Base-by-base conservation (phyloP, 139 green algal species). In the Micractinium sp. region DNA sequence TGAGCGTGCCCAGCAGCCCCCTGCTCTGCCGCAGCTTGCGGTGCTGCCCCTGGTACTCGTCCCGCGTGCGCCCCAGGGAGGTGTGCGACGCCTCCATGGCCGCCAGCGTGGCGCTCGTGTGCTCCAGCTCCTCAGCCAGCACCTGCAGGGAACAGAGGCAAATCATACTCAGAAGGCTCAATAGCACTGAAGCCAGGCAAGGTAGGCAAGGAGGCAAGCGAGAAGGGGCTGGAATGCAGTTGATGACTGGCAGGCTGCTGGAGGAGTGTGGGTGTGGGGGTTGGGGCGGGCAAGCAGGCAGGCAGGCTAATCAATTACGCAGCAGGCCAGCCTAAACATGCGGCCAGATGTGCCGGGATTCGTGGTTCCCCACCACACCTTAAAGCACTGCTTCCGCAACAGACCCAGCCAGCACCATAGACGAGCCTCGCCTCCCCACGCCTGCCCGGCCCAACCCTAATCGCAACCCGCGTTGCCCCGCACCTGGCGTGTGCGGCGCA, bases 41-140 rank as follows among this genome's bases (percentile, higher is more conserved):
- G 80, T 91, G 83, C 88, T 97, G 95, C 0, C 81, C 78, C 15
- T 73, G 19, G 31, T 96, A 95, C 93, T 97, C 93, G 31, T 95
- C 91, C 61, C 90, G 91, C 7, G 94, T 91, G 23, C 89, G 71
- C 0, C 60, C 75, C 61, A 98, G 93, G 29, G 75, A 69, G 0
- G 75, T 56, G 75, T 96, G 94, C 25, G 39, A 89, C 66, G 79
- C 83, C 89, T 95, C 94, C 85, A 97, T 93, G 20, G 96, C 93
- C 0, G 93, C 95, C 85, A 97, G 92, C 66, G 92, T 96, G 39
- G 93, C 94, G 3, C 85, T 84, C 0, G 93, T 95, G 82, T 97
- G 94, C 66, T 97, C 92, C 85, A 98, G 83, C 89, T 97, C 92
- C 93, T 95, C 85, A 4, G 85, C 85, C 41, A 88, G 71, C 7